A percentile compares a stretch with the other conserved stretches of the same genome.
Conservation (phyloP, 768 basidiomycete genomes). For the Boletus edulis region DNA sequence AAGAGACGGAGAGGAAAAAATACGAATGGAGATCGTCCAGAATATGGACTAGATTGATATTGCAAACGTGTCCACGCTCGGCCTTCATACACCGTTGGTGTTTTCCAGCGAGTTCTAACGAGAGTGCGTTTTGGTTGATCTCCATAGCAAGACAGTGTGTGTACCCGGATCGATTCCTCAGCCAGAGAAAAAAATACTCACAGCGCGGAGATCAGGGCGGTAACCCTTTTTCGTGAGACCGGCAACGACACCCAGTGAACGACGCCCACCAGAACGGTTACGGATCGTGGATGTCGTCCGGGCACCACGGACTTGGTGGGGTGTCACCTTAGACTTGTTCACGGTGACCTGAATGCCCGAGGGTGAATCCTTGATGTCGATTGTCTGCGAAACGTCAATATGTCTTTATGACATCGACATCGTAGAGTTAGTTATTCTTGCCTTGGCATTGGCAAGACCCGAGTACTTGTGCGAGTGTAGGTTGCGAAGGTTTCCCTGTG, state of each 20-base stretch:
- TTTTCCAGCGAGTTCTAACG: constrained; percentile 90
- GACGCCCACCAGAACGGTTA: constrained; percentile 67
- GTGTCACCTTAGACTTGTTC: constrained; percentile 61
- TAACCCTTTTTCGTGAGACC: constrained; percentile 63
- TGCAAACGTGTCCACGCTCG: constrained; percentile 95
- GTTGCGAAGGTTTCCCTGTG: constrained; percentile 82
- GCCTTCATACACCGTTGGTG: constrained; percentile 67
- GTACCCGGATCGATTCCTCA: too few species aligned
- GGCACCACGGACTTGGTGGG: constrained; percentile 47
- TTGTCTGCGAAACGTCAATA: constrained; percentile 44
- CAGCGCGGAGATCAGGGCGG: constrained; percentile 73
- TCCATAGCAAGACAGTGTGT: background rate
- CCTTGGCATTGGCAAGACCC: constrained; percentile 83
- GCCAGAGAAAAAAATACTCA: constrained; percentile 41
- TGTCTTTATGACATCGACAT: background rate
- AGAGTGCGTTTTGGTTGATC: constrained; percentile 55
- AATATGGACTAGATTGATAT: constrained; percentile 42
- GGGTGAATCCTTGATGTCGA: constrained; percentile 57
- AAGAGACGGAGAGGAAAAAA: constrained; percentile 28
- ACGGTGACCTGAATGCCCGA: constrained; percentile 59
- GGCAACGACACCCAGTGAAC: constrained; percentile 64
- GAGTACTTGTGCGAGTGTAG: constrained; percentile 93
- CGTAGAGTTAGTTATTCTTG: constrained; percentile 24
- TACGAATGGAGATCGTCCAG: constrained; percentile 20
- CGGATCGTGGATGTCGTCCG: constrained; percentile 54